Percentiles rank a stretch among this genome's conserved stretches.
These are phyloP conservation scores for Leucosporidium yakuticum DNA, from an alignment of 768 basidiomycete genomes.

Conservation along the genomic window DNA sequence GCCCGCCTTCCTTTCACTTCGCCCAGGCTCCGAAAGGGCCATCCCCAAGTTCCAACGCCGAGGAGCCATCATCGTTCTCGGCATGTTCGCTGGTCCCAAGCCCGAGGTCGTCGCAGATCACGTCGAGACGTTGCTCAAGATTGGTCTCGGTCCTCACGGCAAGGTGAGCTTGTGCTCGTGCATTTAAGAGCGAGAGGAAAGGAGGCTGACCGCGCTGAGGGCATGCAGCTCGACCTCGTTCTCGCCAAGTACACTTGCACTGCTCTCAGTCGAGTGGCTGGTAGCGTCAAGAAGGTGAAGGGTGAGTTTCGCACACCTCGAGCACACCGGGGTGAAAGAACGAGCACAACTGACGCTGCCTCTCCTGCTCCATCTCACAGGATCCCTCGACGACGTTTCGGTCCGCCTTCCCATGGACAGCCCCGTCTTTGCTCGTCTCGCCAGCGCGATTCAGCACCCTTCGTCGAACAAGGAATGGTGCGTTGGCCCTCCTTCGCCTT, in stretches of 20 bases:
- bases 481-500: conserved; percentile 3
- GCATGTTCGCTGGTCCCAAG: conserved; percentile 88
- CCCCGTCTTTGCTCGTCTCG: conserved; percentile 73
- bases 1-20: neutral
- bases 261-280: conserved; percentile 82
- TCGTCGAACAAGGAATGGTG: conserved; percentile 81
- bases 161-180: conserved; percentile 53
- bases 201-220: neutral
- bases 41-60: conserved; percentile 80
- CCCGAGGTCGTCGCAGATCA: conserved; percentile 69
- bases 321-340: neutral
- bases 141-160: conserved; percentile 77
- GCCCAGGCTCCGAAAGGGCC: conserved; percentile 61
- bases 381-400: conserved; percentile 79
- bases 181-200: no score
- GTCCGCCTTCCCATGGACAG: conserved; percentile 81
- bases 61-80: conserved; percentile 91
- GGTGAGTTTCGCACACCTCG: conserved; percentile 48
- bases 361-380: conserved; percentile 44
- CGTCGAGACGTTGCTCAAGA: conserved; percentile 74
- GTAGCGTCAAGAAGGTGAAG: conserved; percentile 95
- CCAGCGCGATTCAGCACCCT: conserved; percentile 71
- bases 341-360: neutral
- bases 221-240: conserved; percentile 67
- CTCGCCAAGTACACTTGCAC: conserved; percentile 91